Evolutionary conservation across 352 stramenopile genomes (phyloP).

Genomic region (Globisporangium paroecandrum): DNA sequence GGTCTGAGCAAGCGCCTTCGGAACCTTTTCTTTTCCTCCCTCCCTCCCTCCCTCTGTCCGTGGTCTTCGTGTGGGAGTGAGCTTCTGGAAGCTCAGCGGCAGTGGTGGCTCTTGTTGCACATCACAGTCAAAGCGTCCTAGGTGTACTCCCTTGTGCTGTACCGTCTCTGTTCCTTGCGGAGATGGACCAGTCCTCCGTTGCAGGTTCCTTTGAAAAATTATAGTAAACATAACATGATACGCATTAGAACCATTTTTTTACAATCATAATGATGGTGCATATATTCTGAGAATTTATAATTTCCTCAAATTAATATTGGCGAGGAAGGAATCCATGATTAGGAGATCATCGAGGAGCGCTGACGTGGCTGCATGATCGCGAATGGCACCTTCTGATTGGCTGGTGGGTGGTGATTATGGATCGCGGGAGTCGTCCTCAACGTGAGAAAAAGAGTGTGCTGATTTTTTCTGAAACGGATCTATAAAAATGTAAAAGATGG

Average conservation of each 20-base stretch:
- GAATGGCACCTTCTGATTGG: neutral
- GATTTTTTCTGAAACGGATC: neutral
- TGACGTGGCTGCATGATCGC: constrained; percentile 13
- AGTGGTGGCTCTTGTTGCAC: neutral
- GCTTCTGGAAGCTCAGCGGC: neutral
- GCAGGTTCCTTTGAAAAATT: neutral
- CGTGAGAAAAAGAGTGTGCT: neutral
- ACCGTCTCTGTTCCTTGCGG: neutral
- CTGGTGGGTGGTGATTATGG: neutral
- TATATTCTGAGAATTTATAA: neutral
- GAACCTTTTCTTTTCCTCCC: neutral
- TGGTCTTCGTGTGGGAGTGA: neutral
- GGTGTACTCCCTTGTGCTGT: neutral
- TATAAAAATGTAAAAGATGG: neutral
- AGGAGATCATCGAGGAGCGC: neutral
- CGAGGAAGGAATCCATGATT: neutral
- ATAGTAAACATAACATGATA: neutral
- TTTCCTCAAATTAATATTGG: neutral
- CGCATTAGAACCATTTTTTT: no score
- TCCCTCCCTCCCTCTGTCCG: neutral
- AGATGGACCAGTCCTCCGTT: constrained; percentile 1
- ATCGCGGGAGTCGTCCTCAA: neutral
- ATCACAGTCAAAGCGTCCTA: neutral
- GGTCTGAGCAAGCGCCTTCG: neutral
- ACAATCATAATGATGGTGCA: no score